A percentile compares a stretch with the other conserved stretches of the same genome.
Conservation (phyloP, 352 stramenopile genomes). For the Phytophthora foliorum region DNA sequence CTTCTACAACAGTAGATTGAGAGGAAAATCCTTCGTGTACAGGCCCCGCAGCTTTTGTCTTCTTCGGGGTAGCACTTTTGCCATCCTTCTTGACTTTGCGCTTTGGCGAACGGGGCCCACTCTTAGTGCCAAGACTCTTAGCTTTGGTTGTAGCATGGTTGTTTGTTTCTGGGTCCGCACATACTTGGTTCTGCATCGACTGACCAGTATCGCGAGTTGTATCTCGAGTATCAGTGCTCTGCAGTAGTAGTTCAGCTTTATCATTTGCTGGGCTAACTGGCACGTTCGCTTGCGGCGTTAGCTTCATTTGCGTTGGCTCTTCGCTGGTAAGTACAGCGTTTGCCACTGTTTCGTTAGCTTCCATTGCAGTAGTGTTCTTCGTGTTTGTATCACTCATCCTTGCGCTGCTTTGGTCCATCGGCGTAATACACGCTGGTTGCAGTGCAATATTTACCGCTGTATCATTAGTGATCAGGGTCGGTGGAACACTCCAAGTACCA, state of each 20-base stretch:
- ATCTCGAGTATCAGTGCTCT: neutral
- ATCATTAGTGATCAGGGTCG: neutral
- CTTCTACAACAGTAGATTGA: neutral
- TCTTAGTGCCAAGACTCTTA: neutral
- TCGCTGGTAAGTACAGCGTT: neutral
- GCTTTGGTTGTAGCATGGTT: neutral
- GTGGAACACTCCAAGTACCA: neutral
- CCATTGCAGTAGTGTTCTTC: neutral
- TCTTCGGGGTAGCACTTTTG: conserved; percentile 2
- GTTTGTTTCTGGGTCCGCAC: neutral
- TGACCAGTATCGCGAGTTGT: neutral
- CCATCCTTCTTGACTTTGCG: conserved; percentile 3
- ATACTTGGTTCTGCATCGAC: neutral
- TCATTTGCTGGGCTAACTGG: neutral
- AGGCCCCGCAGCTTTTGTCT: neutral
- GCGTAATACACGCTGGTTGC: neutral
- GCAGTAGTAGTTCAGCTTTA: neutral
- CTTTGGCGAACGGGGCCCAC: neutral
- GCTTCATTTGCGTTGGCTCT: neutral
- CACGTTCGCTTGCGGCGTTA: neutral
- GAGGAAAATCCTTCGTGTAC: neutral
- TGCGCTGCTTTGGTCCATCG: neutral
- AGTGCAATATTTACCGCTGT: neutral
- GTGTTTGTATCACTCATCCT: neutral
- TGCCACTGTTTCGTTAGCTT: neutral